Evolutionary conservation across 2,329 filamentous ascomycete genomes (phyloP).

Genomic region (Cladorrhinum sp.): DNA sequence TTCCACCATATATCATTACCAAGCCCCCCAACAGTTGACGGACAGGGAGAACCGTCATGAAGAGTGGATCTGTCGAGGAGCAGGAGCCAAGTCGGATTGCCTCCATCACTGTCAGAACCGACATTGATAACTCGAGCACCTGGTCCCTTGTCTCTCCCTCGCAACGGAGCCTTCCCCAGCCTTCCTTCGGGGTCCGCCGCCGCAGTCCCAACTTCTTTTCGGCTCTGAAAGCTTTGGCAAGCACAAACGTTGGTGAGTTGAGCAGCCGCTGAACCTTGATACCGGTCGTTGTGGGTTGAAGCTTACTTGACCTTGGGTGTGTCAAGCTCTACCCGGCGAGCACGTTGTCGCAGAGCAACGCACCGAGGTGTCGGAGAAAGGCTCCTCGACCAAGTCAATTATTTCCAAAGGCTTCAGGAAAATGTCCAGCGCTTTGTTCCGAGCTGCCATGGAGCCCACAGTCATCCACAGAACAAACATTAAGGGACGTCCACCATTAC

Average conservation of each 20-base stretch:
- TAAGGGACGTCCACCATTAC: slow-evolving; percentile 36
- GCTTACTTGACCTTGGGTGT: not conserved
- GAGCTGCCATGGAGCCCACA: slow-evolving; percentile 39
- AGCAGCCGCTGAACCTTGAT: not conserved
- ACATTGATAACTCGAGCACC: slow-evolving; percentile 5
- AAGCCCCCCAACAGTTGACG: slow-evolving; percentile 14
- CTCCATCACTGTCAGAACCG: slow-evolving; percentile 6
- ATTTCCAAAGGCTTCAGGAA: slow-evolving; percentile 29
- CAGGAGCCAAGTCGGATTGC: slow-evolving; percentile 18
- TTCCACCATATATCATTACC: slow-evolving; percentile 7
- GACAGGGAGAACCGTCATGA: slow-evolving; percentile 27
- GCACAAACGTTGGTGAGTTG: slow-evolving; percentile 37
- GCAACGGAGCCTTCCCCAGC: slow-evolving; percentile 25
- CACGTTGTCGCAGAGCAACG: slow-evolving; percentile 18
- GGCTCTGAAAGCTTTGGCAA: slow-evolving; percentile 38
- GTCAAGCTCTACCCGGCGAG: slow-evolving; percentile 15
- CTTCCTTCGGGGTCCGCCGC: slow-evolving; percentile 37
- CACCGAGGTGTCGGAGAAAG: not conserved
- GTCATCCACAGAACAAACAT: slow-evolving; percentile 41
- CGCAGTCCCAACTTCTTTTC: slow-evolving; percentile 43
- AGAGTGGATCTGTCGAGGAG: slow-evolving; percentile 24
- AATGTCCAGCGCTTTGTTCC: slow-evolving; percentile 41
- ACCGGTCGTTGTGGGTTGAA: not conserved
- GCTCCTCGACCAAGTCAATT: slow-evolving; percentile 18
- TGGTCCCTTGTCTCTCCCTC: slow-evolving; percentile 6